These are phyloP conservation scores for Lyophyllum atratum DNA, from an alignment of 768 basidiomycete genomes.

Conservation along the genomic window DNA sequence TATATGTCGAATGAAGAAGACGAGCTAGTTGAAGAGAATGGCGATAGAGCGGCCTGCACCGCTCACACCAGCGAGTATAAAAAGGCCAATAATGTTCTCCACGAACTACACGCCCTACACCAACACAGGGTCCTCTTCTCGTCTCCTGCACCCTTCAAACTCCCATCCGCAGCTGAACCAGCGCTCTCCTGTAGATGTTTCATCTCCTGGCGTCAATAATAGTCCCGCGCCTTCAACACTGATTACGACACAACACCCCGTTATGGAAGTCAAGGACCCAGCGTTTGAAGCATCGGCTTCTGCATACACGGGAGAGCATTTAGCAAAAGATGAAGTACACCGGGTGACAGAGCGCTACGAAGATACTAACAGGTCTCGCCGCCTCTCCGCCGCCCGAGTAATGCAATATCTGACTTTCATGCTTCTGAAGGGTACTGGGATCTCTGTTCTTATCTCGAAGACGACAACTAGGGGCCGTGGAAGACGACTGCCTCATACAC, in stretches of 20 bases:
- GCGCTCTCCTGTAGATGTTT: neutral
- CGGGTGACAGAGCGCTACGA: conserved; percentile 63
- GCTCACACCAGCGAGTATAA: conserved; percentile 49
- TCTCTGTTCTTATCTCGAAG: conserved; percentile 67
- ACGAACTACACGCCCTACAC: conserved; percentile 69
- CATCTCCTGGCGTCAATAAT: neutral
- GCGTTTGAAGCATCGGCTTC: neutral
- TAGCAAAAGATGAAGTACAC: conserved; percentile 37
- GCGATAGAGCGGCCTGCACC: conserved; percentile 16
- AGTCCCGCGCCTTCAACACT: neutral
- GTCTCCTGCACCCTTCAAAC: conserved; percentile 6
- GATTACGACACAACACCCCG: neutral
- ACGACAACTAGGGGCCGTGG: conserved; percentile 30
- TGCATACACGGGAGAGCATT: neutral
- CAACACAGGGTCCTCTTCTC: conserved; percentile 60
- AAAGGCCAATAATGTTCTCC: conserved; percentile 62
- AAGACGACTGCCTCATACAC: conserved; percentile 3
- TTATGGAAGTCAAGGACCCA: neutral
- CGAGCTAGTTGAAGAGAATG: conserved; percentile 21
- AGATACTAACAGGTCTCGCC: conserved; percentile 58
- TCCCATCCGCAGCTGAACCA: neutral
- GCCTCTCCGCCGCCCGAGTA: neutral
- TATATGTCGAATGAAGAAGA: conserved; percentile 19
- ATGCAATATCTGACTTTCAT: conserved; percentile 1
- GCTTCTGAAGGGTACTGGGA: conserved; percentile 54